phyloP scores from a whole-genome alignment of 306 rosid genomes.

The Lathyrus oleraceus region DNA sequence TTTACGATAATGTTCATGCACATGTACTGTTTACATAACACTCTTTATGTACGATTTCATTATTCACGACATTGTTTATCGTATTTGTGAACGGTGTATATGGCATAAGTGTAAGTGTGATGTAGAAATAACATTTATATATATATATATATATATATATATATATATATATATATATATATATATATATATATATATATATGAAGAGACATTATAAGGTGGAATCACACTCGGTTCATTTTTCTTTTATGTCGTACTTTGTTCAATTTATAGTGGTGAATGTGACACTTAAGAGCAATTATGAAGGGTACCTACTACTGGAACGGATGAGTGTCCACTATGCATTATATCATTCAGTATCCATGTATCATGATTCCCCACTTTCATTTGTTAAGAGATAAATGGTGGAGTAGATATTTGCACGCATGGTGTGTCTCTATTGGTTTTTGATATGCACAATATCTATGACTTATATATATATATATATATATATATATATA shows the following conservation, averaged over 20 bases:
- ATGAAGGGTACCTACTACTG: background rate
- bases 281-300: background rate
- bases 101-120: no score
- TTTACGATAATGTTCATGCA: no score
- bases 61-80: no score
- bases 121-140: no score
- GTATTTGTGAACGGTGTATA: no score
- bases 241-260: background rate
- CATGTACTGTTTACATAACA: no score
- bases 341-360: background rate
- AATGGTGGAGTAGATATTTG: background rate
- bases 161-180: no score
- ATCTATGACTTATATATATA: no score
- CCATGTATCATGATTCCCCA: constrained; percentile 3
- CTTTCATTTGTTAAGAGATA: background rate
- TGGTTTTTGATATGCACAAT: background rate
- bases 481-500: no score
- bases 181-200: no score
- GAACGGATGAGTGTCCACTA: constrained; percentile 25
- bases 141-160: no score
- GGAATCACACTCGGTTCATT: background rate
- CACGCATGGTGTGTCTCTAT: background rate
- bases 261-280: background rate
- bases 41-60: no score
- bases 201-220: background rate